Conservation (phyloP, 805 yeast species). For the Kockiozyma suomiensis region DNA sequence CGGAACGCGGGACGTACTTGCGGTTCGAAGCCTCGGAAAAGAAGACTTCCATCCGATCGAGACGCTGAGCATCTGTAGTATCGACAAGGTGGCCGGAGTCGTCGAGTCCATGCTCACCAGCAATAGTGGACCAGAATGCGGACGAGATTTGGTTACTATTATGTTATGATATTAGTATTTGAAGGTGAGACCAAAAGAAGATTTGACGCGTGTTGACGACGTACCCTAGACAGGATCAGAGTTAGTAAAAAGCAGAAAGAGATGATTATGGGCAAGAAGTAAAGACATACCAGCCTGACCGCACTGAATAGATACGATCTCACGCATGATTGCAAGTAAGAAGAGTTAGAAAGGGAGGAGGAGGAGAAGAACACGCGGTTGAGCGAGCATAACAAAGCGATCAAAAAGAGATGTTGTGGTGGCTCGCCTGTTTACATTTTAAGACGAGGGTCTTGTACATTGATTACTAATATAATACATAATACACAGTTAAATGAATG, state of each 20-base stretch:
- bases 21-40: conserved; percentile 84
- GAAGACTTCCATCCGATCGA: conserved; percentile 72
- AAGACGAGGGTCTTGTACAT: not conserved
- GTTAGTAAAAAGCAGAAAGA: not conserved
- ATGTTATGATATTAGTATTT: not conserved
- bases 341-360: not conserved
- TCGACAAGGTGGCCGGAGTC: conserved; percentile 41
- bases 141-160: conserved; percentile 46
- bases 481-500: too few species aligned
- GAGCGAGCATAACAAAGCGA: not conserved
- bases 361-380: not conserved
- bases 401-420: not conserved
- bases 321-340: conserved; percentile 43
- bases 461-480: too few species aligned
- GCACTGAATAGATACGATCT: conserved; percentile 49
- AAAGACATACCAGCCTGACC: conserved; percentile 47
- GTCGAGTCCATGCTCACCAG: conserved; percentile 48
- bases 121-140: conserved; percentile 49
- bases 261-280: not conserved
- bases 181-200: not conserved
- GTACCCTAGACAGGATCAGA: conserved; percentile 9
- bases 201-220: not conserved
- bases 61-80: conserved; percentile 41
- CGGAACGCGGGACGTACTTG: conserved; percentile 92
- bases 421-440: not conserved